phyloP scores from a whole-genome alignment of 352 stramenopile species.

The Globisporangium recalcitrans region DNA sequence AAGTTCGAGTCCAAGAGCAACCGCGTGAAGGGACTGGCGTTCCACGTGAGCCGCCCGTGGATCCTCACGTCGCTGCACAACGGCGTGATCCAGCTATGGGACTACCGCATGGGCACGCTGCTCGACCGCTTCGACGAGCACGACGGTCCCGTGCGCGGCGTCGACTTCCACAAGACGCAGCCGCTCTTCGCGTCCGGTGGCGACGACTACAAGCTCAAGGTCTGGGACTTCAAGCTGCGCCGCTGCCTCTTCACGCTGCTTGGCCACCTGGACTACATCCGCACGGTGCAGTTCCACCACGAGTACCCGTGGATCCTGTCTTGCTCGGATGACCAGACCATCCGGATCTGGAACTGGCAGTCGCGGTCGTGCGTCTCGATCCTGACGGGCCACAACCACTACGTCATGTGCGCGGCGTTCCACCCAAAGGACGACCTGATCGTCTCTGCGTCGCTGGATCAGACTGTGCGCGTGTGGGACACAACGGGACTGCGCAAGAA shows the following conservation, averaged over 20 bases:
- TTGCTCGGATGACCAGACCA: slow-evolving; percentile 98
- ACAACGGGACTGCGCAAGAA: slow-evolving; percentile 99
- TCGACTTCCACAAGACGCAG: slow-evolving; percentile 98
- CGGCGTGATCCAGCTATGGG: slow-evolving; percentile 97
- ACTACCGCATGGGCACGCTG: slow-evolving; percentile 99
- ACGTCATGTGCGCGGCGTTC: slow-evolving; percentile 99
- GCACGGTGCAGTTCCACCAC: slow-evolving; percentile 99
- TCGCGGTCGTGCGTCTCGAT: slow-evolving; percentile 98
- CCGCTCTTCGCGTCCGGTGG: slow-evolving; percentile 98
- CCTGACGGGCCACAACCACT: slow-evolving; percentile 99
- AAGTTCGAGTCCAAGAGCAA: slow-evolving; percentile 99
- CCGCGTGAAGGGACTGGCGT: slow-evolving; percentile 98
- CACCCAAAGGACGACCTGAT: slow-evolving; percentile 99
- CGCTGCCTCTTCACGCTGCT: slow-evolving; percentile 98
- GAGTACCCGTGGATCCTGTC: slow-evolving; percentile 99
- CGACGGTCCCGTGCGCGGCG: slow-evolving; percentile 97
- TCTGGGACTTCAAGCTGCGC: slow-evolving; percentile 99
- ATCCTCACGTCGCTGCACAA: slow-evolving; percentile 99
- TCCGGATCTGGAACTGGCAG: slow-evolving; percentile 99
- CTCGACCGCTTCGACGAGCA: slow-evolving; percentile 99
- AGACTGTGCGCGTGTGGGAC: slow-evolving; percentile 99
- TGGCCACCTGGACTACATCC: slow-evolving; percentile 99
- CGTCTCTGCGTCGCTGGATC: slow-evolving; percentile 97
- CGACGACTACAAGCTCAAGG: slow-evolving; percentile 99
- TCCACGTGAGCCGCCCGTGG: slow-evolving; percentile 98